phyloP scores from a whole-genome alignment of 202 grass and related monocot species.

The Eragrostis tef region DNA sequence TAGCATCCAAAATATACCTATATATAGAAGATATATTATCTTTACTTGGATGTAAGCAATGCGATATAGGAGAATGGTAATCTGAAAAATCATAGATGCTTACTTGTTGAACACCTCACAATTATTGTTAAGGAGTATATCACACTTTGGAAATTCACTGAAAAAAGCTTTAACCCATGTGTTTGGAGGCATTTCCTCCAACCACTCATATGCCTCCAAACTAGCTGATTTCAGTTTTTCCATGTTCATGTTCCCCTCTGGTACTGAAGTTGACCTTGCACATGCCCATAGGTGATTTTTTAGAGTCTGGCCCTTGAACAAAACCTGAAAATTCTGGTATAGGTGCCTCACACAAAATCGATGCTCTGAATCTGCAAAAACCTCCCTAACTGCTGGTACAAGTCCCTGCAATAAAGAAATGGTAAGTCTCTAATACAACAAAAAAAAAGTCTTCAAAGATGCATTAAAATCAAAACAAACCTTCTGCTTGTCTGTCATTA shows the following conservation, averaged over 20 bases:
- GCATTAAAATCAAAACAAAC: too few relatives aligned
- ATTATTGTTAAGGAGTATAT: neutral
- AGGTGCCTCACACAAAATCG: neutral
- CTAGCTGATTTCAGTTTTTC: neutral
- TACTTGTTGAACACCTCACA: neutral
- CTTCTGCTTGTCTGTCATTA: slow-evolving; percentile 2
- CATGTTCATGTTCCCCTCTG: neutral
- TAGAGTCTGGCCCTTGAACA: neutral
- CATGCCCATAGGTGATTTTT: neutral
- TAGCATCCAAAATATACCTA: slow-evolving; percentile 15
- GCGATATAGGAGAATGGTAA: too few relatives aligned
- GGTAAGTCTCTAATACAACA: too few relatives aligned
- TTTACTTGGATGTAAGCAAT: too few relatives aligned
- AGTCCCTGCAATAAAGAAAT: too few relatives aligned
- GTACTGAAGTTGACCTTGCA: neutral
- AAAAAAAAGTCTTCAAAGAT: too few relatives aligned
- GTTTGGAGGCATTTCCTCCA: neutral
- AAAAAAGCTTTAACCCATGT: neutral
- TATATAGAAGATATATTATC: too few relatives aligned
- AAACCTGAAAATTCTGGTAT: neutral
- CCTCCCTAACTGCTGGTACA: neutral
- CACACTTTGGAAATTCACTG: neutral
- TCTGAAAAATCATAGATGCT: too few relatives aligned
- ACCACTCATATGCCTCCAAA: neutral
- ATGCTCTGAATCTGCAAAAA: neutral